A percentile compares a stretch with the other conserved stretches of the same genome.
Evolutionary conservation across 345 rosid genomes (phyloP).

Genomic region (Carallia pectinifolia): DNA sequence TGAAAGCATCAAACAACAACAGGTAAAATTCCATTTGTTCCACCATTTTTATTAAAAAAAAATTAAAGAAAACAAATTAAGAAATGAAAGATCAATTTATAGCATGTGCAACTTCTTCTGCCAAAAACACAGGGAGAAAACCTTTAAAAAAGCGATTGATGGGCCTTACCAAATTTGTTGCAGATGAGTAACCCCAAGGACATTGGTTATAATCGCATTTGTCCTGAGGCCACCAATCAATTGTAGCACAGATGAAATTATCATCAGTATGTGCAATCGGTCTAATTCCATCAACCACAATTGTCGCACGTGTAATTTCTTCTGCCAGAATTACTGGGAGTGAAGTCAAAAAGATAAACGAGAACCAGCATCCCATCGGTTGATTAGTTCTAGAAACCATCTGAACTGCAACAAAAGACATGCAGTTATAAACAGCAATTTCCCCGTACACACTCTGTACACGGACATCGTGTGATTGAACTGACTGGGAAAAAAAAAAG

Average conservation of each 20-base stretch:
- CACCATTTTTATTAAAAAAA: conserved; percentile 5
- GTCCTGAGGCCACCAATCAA: conserved; percentile 99
- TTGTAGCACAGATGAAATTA: conserved; percentile 80
- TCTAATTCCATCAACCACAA: conserved; percentile 53
- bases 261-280: conserved; percentile 63
- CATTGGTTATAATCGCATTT: conserved; percentile 90
- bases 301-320: conserved; percentile 38
- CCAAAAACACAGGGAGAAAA: not conserved
- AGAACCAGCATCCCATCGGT: conserved; percentile 46
- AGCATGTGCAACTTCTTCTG: too few relatives aligned
- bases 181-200: conserved; percentile 91
- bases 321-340: conserved; percentile 47
- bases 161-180: conserved; percentile 60
- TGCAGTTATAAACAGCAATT: not conserved
- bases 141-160: not conserved
- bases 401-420: conserved; percentile 25
- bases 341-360: conserved; percentile 39
- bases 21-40: conserved; percentile 4
- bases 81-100: not conserved
- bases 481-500: too few relatives aligned
- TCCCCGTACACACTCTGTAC: not conserved
- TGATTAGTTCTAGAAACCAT: conserved; percentile 8
- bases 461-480: too few relatives aligned
- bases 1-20: conserved; percentile 32
- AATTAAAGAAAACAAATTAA: not conserved